phyloP scores from a whole-genome alignment of 164 flowering plant genomes.

The Nelumbo lutea region DNA sequence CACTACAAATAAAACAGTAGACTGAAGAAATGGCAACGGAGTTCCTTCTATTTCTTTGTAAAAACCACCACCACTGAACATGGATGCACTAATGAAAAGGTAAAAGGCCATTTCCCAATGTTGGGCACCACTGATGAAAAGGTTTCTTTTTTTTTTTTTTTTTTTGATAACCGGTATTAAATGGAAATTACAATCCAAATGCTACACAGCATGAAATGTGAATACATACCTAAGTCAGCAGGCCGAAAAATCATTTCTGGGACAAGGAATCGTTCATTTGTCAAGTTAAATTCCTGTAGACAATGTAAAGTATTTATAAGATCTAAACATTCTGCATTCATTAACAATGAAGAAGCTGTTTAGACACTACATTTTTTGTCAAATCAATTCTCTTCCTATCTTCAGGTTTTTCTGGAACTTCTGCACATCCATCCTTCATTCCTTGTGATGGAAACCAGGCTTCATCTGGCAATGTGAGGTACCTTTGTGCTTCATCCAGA shows the following conservation, averaged over 20 bases:
- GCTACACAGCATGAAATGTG: not conserved
- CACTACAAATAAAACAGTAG: too few species aligned
- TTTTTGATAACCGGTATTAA: too few species aligned
- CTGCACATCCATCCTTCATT: slow-evolving; percentile 29
- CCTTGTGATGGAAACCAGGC: slow-evolving; percentile 12
- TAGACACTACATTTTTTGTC: slow-evolving; percentile 56
- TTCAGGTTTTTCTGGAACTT: slow-evolving; percentile 30
- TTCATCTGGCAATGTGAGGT: slow-evolving; percentile 34
- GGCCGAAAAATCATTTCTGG: slow-evolving; percentile 98
- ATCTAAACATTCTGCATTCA: not conserved
- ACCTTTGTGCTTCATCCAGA: slow-evolving; percentile 58
- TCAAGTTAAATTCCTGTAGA: slow-evolving; percentile 78
- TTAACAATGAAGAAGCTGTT: not conserved
- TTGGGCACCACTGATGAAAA: too few species aligned
- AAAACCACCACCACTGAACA: too few species aligned
- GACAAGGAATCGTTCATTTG: slow-evolving; percentile 94
- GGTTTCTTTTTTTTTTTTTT: too few species aligned
- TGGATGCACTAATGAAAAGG: too few species aligned
- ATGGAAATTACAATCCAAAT: not conserved
- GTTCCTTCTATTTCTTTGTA: too few species aligned
- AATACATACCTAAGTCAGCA: slow-evolving; percentile 77
- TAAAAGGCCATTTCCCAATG: too few species aligned
- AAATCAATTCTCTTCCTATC: slow-evolving; percentile 60
- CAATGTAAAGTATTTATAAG: slow-evolving; percentile 4
- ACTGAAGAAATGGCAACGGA: too few species aligned